Conservation (phyloP, 345 rosid genomes). For the Populus nigra region DNA sequence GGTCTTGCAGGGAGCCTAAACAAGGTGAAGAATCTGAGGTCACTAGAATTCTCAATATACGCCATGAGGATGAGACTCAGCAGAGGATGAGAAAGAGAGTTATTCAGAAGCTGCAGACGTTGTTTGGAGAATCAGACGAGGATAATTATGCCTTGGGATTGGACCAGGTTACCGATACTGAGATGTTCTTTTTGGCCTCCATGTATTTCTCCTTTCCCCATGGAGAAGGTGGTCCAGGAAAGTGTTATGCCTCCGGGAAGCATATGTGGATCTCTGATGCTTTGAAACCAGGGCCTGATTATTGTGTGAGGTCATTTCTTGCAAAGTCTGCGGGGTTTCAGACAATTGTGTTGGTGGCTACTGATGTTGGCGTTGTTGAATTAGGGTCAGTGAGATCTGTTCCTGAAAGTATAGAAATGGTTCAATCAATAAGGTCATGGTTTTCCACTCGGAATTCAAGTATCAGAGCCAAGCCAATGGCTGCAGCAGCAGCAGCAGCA, state of each 20-base stretch:
- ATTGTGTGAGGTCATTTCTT: constrained; percentile 82
- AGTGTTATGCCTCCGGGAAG: constrained; percentile 69
- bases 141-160: constrained; percentile 74
- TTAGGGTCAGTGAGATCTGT: constrained; percentile 84
- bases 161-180: constrained; percentile 89
- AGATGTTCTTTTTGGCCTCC: constrained; percentile 89
- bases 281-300: constrained; percentile 47
- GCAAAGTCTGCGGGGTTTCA: constrained; percentile 76
- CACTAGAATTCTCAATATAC: constrained; percentile 30
- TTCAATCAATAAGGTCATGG: constrained; percentile 48
- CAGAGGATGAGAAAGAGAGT: constrained; percentile 90
- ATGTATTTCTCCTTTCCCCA: constrained; percentile 94
- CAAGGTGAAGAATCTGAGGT: constrained; percentile 69
- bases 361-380: constrained; percentile 88
- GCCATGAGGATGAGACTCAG: constrained; percentile 53
- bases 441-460: constrained; percentile 49
- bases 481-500: background rate
- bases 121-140: constrained; percentile 89
- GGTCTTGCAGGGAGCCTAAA: constrained; percentile 85
- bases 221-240: constrained; percentile 92
- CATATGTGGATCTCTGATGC: constrained; percentile 73
- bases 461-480: constrained; percentile 35
- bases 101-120: constrained; percentile 71
- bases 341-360: constrained; percentile 78
- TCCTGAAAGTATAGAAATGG: constrained; percentile 58